Conservation (phyloP, 352 stramenopile species). For the Phytophthora sp. region DNA sequence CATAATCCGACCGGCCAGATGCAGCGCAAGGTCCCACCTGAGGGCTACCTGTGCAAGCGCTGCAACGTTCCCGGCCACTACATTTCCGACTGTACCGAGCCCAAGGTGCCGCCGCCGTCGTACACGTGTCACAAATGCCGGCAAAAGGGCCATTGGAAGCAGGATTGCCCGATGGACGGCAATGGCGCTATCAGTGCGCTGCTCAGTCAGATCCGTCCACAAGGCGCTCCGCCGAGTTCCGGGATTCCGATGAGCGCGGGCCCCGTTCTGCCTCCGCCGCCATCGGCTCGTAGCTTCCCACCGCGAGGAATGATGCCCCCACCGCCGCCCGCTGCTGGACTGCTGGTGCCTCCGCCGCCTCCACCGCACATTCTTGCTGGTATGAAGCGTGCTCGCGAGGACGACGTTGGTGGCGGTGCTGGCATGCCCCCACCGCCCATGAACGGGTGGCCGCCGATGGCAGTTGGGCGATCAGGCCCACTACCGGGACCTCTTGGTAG, state of each 20-base stretch:
- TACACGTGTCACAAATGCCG: constrained; percentile 90
- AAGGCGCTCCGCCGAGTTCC: constrained; percentile 15
- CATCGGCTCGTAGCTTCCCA: constrained; percentile 27
- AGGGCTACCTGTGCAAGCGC: constrained; percentile 88
- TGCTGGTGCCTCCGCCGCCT: constrained; percentile 50
- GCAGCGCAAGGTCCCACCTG: constrained; percentile 61
- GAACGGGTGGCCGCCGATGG: constrained; percentile 34
- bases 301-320: constrained; percentile 45
- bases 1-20: constrained; percentile 32
- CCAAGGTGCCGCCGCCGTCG: constrained; percentile 78
- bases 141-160: constrained; percentile 90
- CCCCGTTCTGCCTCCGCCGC: constrained; percentile 14
- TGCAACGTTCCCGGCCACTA: constrained; percentile 88
- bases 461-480: constrained; percentile 5
- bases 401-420: constrained; percentile 21
- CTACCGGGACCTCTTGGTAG: constrained; percentile 17
- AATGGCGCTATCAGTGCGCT: constrained; percentile 57
- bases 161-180: constrained; percentile 83
- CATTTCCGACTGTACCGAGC: constrained; percentile 86
- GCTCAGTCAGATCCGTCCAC: constrained; percentile 45
- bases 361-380: constrained; percentile 56
- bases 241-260: constrained; percentile 28
- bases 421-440: constrained; percentile 22
- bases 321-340: constrained; percentile 26
- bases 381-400: constrained; percentile 48